Conservation (phyloP, 1,284 basidiomycete species). For the Cerrena zonata region DNA sequence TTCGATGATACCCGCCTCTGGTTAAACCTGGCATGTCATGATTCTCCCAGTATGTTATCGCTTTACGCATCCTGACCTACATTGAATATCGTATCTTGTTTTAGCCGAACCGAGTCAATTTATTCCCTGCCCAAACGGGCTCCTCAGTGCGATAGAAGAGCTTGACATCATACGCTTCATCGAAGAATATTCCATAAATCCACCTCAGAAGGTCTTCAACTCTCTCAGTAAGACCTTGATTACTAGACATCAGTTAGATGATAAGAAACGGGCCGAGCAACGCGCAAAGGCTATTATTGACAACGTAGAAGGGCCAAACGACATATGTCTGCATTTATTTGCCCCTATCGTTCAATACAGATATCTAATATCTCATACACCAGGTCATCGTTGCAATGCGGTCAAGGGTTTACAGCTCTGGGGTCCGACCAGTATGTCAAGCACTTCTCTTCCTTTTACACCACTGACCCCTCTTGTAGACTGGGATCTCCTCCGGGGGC, state of each 20-base stretch:
- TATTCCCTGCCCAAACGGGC: neutral
- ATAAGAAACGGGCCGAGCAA: neutral
- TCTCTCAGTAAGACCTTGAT: no score
- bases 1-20: neutral
- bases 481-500: slow-evolving; percentile 17
- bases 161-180: neutral
- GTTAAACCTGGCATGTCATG: no score
- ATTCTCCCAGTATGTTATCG: neutral
- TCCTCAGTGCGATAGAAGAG: neutral
- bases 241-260: neutral
- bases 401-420: slow-evolving; percentile 16
- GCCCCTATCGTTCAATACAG: no score
- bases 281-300: slow-evolving; percentile 5
- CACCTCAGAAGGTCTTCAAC: no score
- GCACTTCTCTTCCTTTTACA: neutral
- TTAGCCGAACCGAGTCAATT: no score
- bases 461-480: no score
- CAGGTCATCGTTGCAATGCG: slow-evolving; percentile 18
- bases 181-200: neutral
- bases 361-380: no score
- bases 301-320: slow-evolving; percentile 4
- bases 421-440: slow-evolving; percentile 18
- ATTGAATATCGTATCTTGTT: no score
- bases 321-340: slow-evolving; percentile 8
- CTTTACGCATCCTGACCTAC: no score